Base-by-base conservation (phyloP, 2,329 filamentous ascomycete species). In the Clathrospora elynae region DNA sequence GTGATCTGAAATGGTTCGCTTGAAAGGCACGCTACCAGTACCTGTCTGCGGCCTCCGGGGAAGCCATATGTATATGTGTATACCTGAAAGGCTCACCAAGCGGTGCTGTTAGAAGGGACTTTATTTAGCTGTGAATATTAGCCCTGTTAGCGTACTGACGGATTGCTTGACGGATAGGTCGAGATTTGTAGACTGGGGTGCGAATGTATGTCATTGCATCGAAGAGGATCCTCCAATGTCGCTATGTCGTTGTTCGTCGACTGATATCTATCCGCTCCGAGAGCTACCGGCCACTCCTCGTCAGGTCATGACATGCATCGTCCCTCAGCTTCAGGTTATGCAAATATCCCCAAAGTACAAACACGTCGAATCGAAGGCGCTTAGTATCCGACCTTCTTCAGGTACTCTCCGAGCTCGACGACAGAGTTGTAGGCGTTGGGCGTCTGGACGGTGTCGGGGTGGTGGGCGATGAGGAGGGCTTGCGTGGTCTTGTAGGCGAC, bases 401-500 rank as follows among this genome's bases (percentile, higher is more conserved):
- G 83, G 78, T 97, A 96, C 73, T 95, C 88, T 64, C 83, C 90
- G 52, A 99, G 81, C 62, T 83, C 79, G 77, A 92, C 88, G 57
- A 95, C 87, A 35, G 87, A 88, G 69, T 82, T 82, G 62, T 85
- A 85, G 52, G 89, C 85, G 71, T 86, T 85, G 68, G 88, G 85
- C 37, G 87, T 88, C 70, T 87, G 79, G 59, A 85, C 76, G 51
- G 71, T 71, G 71, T 95, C 89, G 57, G 78, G 79, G 79, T 97
- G 90, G 78, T 96, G 90, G 59, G 84, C 87, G 70, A 99, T 75
- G 68, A 99, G 82, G 71, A 97, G 85, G 59, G 90, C 89, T 75
- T 95, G 86, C 66, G 80, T 85, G 64, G 92, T 95, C 80, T 95
- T 95, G 74, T 85, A 85, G 62, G 93, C 82, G 67, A 86, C 79